Evolutionary conservation across 164 flowering plant species (phyloP).

Genomic region (Tetracentron sinense): DNA sequence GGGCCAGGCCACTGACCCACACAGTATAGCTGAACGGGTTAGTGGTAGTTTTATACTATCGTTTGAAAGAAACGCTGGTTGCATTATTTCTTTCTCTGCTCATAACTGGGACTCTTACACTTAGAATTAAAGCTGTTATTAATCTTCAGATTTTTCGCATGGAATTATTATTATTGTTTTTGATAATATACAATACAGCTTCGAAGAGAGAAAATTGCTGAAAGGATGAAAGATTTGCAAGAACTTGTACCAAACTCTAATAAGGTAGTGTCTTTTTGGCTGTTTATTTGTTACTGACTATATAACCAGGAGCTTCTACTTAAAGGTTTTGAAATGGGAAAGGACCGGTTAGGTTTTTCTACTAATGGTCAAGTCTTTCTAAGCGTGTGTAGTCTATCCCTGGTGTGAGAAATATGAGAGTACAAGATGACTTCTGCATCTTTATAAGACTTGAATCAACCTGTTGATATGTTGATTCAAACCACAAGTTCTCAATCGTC

Average conservation of each 20-base stretch:
- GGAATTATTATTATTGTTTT: not conserved
- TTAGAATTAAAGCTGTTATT: not conserved
- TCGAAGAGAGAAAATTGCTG: conserved; percentile 63
- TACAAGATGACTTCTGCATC: too few relatives aligned
- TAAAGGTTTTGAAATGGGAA: too few relatives aligned
- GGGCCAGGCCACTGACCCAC: conserved; percentile 71
- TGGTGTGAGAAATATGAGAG: too few relatives aligned
- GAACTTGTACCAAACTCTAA: conserved; percentile 60
- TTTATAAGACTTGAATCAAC: too few relatives aligned
- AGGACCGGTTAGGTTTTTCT: too few relatives aligned
- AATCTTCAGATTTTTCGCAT: not conserved
- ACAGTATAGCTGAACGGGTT: conserved; percentile 67
- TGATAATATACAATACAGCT: conserved; percentile 28
- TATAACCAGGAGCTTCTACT: not conserved
- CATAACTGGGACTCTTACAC: not conserved
- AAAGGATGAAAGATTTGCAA: conserved; percentile 59
- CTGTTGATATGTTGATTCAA: too few relatives aligned
- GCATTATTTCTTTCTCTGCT: not conserved
- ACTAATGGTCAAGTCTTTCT: too few relatives aligned
- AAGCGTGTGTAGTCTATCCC: too few relatives aligned
- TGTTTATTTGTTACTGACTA: not conserved
- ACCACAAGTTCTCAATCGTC: too few relatives aligned
- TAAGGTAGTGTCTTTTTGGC: conserved; percentile 33
- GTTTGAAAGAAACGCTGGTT: not conserved
- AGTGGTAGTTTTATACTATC: conserved; percentile 6